phyloP scores from a whole-genome alignment of 441 rosid genomes.

The Daphne laureola region DNA sequence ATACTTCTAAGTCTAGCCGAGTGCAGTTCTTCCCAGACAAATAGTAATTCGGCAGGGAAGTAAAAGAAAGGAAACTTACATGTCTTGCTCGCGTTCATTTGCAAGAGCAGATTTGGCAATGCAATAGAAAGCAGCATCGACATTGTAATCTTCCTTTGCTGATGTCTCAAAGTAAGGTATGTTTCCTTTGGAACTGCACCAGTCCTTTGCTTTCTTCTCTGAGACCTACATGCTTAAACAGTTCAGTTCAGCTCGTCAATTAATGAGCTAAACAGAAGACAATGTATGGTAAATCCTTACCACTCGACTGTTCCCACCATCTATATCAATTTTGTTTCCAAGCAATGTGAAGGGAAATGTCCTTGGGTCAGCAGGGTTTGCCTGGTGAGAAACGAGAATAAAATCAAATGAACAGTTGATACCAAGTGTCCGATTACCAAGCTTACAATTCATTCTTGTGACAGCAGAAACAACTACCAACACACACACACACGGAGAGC shows the following conservation, averaged over 20 bases:
- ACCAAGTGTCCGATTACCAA: too few species aligned
- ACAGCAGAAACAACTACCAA: too few species aligned
- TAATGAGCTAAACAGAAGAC: background rate
- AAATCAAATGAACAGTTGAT: slow-evolving; percentile 1
- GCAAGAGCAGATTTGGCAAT: slow-evolving; percentile 83
- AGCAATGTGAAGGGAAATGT: slow-evolving; percentile 77
- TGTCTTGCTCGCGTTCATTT: slow-evolving; percentile 78
- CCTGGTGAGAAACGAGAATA: slow-evolving; percentile 32
- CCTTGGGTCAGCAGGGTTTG: slow-evolving; percentile 70
- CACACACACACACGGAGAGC: too few species aligned
- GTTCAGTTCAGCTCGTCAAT: slow-evolving; percentile 12
- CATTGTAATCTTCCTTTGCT: slow-evolving; percentile 91
- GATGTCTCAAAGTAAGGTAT: slow-evolving; percentile 90
- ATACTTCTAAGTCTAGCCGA: too few species aligned
- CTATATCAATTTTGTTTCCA: slow-evolving; percentile 95
- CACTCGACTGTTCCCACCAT: slow-evolving; percentile 98
- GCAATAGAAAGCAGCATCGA: slow-evolving; percentile 71
- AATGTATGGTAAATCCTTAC: slow-evolving; percentile 31
- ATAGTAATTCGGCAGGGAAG: too few species aligned
- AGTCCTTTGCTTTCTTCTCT: slow-evolving; percentile 90
- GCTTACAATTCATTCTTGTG: too few species aligned
- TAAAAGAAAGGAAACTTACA: slow-evolving; percentile 35
- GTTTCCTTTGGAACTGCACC: slow-evolving; percentile 85
- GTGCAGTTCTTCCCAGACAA: too few species aligned
- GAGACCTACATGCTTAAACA: slow-evolving; percentile 51